Evolutionary conservation across 2,329 filamentous ascomycete genomes (phyloP).

Genomic region (Neurospora sp.): DNA sequence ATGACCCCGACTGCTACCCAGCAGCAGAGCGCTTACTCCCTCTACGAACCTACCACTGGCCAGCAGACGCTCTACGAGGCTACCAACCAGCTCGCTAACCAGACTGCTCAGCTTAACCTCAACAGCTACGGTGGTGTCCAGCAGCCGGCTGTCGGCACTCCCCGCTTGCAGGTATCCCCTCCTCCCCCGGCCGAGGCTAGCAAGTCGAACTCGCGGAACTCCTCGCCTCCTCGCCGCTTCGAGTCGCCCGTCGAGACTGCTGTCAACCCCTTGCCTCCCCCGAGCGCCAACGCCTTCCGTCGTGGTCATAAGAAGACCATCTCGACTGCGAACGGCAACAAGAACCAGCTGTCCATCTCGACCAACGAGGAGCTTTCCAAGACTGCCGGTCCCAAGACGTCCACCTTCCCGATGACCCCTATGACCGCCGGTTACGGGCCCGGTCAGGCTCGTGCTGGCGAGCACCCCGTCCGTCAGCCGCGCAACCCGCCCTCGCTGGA

Average conservation of each 20-base stretch:
- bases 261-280: constrained; percentile 61
- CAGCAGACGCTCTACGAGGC: constrained; percentile 31
- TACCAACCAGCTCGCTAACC: constrained; percentile 23
- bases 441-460: constrained; percentile 83
- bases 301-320: constrained; percentile 86
- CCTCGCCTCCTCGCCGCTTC: constrained; percentile 55
- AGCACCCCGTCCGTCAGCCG: constrained; percentile 89
- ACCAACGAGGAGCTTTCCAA: constrained; percentile 39
- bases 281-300: constrained; percentile 85
- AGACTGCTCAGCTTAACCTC: constrained; percentile 12
- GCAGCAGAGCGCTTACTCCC: constrained; percentile 60
- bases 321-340: constrained; percentile 57
- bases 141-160: constrained; percentile 45
- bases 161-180: constrained; percentile 74
- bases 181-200: constrained; percentile 48
- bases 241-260: constrained; percentile 54
- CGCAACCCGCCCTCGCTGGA: constrained; percentile 86
- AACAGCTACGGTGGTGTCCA: constrained; percentile 35
- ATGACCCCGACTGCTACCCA: constrained; percentile 30
- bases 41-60: constrained; percentile 58
- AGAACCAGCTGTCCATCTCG: constrained; percentile 33
- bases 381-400: constrained; percentile 65
- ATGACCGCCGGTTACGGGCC: constrained; percentile 76
- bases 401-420: constrained; percentile 70
- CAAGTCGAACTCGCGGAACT: constrained; percentile 47